A percentile compares a stretch with the other conserved stretches of the same genome.
Evolutionary conservation across 116 monocot species (phyloP).

Genomic region (Papilionanthe hybrid): DNA sequence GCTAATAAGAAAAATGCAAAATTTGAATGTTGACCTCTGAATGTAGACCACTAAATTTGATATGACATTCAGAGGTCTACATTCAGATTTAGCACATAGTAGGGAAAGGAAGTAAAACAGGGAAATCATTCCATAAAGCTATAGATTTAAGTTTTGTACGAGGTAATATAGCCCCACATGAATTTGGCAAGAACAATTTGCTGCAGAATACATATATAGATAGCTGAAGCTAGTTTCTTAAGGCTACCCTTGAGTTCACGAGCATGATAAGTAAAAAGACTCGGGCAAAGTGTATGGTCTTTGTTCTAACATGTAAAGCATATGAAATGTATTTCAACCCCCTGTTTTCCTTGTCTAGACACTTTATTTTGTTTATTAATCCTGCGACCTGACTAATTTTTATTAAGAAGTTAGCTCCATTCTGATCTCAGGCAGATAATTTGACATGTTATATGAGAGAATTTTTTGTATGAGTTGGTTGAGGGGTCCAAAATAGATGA

Average conservation of each 20-base stretch:
- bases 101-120: neutral
- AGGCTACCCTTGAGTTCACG: neutral
- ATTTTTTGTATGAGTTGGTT: neutral
- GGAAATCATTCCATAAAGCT: neutral
- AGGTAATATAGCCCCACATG: neutral
- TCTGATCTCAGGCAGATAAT: neutral
- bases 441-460: neutral
- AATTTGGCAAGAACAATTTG: neutral
- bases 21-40: too few species aligned
- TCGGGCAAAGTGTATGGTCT: neutral
- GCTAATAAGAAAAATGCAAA: too few species aligned
- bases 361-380: neutral
- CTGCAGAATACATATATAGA: neutral
- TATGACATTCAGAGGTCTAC: neutral
- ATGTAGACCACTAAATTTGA: neutral
- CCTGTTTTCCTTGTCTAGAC: neutral
- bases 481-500: neutral
- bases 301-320: neutral
- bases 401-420: neutral
- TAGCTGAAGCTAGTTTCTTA: neutral
- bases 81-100: neutral
- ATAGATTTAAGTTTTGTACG: neutral
- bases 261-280: neutral
- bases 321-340: neutral
- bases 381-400: neutral